Base-by-base conservation (phyloP, 805 yeast species). In the Sungouiozyma intestinalis region DNA sequence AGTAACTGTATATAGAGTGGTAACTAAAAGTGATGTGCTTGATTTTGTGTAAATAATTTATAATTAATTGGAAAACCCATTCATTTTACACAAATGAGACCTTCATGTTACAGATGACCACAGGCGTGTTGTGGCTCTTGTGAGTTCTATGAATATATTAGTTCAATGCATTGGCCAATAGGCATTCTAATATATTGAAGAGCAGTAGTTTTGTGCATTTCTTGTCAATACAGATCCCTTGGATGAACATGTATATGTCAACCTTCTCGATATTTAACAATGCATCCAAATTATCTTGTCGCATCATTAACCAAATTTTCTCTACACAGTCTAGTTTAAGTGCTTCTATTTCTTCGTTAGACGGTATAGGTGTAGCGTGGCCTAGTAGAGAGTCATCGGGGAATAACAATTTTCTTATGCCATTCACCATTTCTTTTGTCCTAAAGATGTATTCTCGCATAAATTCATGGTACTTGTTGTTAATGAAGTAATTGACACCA, bases 351-450 rank as follows among this genome's bases (percentile, higher is more conserved):
- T 71, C 73, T 17, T 55, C 64, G 1, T 54, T 60, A 9, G 57
- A 53, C 1, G 79, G 77, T n/a, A 63, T 57, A 2, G 59, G 50
- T 17, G 71, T 51, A 3, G 72, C 64, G 3, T 73, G 72, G 0
- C 78, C 78, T 71, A 74, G 66, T n/a, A 54, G 53, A 14, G 67
- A 71, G 51, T 74, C 76, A 19, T 55, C 57, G 2, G 79, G 77
- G 45, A 73, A 74, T n/a, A 73, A 47, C 24, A 59, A 53, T 24
- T 57, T 54, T 40, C 77, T 54, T 2, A 64, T 20, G 13, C 51
- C 48, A n/a, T 49, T 48, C 5, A 71, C 21, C 3, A 57, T 36
- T 2, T 41, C 41, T 2, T 52, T 50, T 11, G 54, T 43, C 8
- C 54, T 43, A 17, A 47, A 39, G 14, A 56, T 34, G 7, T 40